Evolutionary conservation across 306 rosid genomes (phyloP), one percentile per base, ranked within the genome.

Genomic region (Cajanus cajan): DNA sequence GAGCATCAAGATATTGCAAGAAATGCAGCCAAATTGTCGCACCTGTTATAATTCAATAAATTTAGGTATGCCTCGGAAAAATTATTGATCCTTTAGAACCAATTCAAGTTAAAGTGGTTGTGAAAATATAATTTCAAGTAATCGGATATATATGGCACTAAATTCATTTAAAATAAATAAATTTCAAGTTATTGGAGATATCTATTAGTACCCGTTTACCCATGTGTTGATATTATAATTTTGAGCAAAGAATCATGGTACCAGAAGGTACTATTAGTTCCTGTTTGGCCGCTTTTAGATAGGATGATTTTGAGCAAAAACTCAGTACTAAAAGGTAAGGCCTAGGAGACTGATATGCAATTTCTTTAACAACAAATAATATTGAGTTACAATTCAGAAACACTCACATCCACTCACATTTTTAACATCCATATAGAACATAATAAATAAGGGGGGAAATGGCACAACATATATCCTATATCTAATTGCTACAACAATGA

Each of bases 321-420:
- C 22, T 39, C 3, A 12, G 8, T 5, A 16, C 7, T 50, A 79
- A 33, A 74, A 52, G 65, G 36, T 12, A 76, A n/a, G 43, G 36
- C 57, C 41, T n/a, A 54, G 69, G 45, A 52, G 24, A 62, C 66
- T 71, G 62, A 73, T 37, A 86, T 12, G 82, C 69, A 77, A 70
- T 71, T 61, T 44, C 83, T 44, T 58, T 71, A 66, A 77, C 71
- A 78, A 74, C 80, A 81, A 77, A 88, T 80, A 74, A 61, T 69
- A 19, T n/a, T n/a, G 72, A 72, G 74, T 80, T 76, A 76, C 82
- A 75, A 21, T 40, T 50, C 76, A 68, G 77, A 81, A 45, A 82
- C 87, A 87, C 81, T 70, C 86, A 76, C 81, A 78, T 84, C 45
- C 84, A 84, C 80, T 83, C 85, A 86, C 80, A 86, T 78, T 83